Conservation (phyloP, 805 yeast genomes). For the Saccharomycopsis oosterbeekiorum region DNA sequence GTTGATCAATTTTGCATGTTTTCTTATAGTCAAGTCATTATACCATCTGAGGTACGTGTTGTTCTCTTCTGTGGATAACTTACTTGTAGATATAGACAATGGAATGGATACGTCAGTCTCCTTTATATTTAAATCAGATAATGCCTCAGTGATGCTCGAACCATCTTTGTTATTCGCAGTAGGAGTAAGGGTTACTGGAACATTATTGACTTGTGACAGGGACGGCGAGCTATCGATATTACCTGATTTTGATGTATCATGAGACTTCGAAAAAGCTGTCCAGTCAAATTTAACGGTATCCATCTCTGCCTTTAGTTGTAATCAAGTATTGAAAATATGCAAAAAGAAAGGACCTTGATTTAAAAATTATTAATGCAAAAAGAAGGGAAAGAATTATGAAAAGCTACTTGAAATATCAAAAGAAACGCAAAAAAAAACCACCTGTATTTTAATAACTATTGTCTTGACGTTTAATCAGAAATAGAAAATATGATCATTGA, state of each 20-base stretch:
- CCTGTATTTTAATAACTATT: no score
- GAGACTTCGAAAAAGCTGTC: slow-evolving; percentile 15
- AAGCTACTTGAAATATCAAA: no score
- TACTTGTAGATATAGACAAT: slow-evolving; percentile 52
- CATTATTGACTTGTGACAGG: background rate
- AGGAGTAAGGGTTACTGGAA: background rate
- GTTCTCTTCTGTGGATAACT: slow-evolving; percentile 67
- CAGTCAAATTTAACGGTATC: slow-evolving; percentile 18
- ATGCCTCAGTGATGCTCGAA: background rate
- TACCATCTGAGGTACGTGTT: slow-evolving; percentile 91
- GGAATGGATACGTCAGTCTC: slow-evolving; percentile 31
- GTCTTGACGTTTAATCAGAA: no score
- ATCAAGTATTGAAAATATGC: background rate
- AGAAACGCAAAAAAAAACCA: no score
- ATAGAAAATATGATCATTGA: no score
- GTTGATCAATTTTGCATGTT: slow-evolving; percentile 54
- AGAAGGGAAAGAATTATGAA: no score
- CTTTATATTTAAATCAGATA: background rate
- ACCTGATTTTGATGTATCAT: slow-evolving; percentile 5
- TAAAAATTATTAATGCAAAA: no score
- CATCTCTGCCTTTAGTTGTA: slow-evolving; percentile 1
- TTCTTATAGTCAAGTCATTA: slow-evolving; percentile 67
- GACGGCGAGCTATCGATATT: background rate
- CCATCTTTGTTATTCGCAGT: background rate
- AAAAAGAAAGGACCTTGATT: background rate